Percentiles rank a stretch among this genome's conserved stretches.
These are phyloP conservation scores for Yarrowia alimentaria DNA, from an alignment of 805 yeast genomes.

Conservation along the genomic window DNA sequence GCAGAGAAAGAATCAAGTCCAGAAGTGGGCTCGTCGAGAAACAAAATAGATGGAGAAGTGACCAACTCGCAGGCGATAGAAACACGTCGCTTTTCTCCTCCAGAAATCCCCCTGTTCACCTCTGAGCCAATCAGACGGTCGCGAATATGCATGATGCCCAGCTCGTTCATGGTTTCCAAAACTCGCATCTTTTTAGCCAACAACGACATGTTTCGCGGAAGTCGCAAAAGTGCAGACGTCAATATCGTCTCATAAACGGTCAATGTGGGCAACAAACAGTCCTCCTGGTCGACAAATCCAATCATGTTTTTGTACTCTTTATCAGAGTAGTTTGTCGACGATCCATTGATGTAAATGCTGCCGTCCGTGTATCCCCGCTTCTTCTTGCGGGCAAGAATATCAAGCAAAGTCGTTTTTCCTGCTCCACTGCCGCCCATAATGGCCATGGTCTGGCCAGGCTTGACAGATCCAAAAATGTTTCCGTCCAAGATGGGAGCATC, in stretches of 20 bases:
- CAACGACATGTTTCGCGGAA: slow-evolving; percentile 77
- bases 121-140: slow-evolving; percentile 88
- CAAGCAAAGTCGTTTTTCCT: slow-evolving; percentile 91
- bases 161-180: slow-evolving; percentile 76
- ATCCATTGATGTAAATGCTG: slow-evolving; percentile 72
- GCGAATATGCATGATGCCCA: slow-evolving; percentile 76
- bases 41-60: slow-evolving; percentile 78
- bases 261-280: slow-evolving; percentile 81
- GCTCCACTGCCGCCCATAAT: slow-evolving; percentile 99
- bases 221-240: slow-evolving; percentile 82
- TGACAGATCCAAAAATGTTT: slow-evolving; percentile 65
- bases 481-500: slow-evolving; percentile 57
- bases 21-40: slow-evolving; percentile 91
- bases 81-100: slow-evolving; percentile 89
- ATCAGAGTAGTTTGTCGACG: slow-evolving; percentile 35
- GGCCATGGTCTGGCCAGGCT: slow-evolving; percentile 87
- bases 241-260: slow-evolving; percentile 95
- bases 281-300: slow-evolving; percentile 97
- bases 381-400: slow-evolving; percentile 83
- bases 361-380: slow-evolving; percentile 74
- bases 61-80: slow-evolving; percentile 93
- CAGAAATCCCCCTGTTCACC: slow-evolving; percentile 86
- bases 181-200: slow-evolving; percentile 75
- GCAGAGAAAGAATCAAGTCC: slow-evolving; percentile 96
- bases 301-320: slow-evolving; percentile 61